Base-by-base conservation (phyloP, 2,329 filamentous ascomycete genomes). In the Calonectria pseudoturangicola region DNA sequence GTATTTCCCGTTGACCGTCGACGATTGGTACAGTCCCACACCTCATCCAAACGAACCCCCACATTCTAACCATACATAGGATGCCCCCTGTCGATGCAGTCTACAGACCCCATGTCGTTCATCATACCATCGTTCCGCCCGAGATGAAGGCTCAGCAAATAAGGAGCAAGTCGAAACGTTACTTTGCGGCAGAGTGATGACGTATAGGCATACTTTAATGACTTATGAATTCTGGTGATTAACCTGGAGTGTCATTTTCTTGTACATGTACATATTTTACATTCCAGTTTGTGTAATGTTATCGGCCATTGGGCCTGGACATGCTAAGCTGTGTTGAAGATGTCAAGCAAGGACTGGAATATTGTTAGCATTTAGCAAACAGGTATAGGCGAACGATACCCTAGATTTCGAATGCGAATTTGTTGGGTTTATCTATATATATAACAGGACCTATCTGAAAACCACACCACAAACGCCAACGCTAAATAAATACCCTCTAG, bases 51-150 rank as follows among this genome's bases (percentile, higher is more conserved):
- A 6, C 45, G n/a, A 43, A 62, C 27, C 47, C 15, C 25, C 30
- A 18, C 47, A 69, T 64, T 67, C 74, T 81, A 74, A 81, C 54
- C 2, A 43, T 43, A 15, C 33, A 56, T 54, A 90, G 91, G 92
- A 95, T 96, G 91, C 94, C 94, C 2, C 95, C 95, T 1, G 94
- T 97, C 3, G 95, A 98, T 83, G 95, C 95, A 6, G 93, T 98
- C 18, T 98, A 98, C 82, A 89, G 95, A 62, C 96, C 96, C 7
- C 96, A 98, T 82, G 95, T 98, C 18, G 96, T 98, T 3, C 96
- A 98, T 84, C 96, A 98, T 82, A 96, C 94, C 18, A 89, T 90
- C 58, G 87, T 93, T 60, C 92, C 92, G 12, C 89, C 91, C 5
- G 93, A 94, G 77, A 88, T 93, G 79, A 94, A 94, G 80, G 92